Evolutionary conservation across 2,329 filamentous ascomycete species (phyloP).

Genomic region (Hortaea werneckii): DNA sequence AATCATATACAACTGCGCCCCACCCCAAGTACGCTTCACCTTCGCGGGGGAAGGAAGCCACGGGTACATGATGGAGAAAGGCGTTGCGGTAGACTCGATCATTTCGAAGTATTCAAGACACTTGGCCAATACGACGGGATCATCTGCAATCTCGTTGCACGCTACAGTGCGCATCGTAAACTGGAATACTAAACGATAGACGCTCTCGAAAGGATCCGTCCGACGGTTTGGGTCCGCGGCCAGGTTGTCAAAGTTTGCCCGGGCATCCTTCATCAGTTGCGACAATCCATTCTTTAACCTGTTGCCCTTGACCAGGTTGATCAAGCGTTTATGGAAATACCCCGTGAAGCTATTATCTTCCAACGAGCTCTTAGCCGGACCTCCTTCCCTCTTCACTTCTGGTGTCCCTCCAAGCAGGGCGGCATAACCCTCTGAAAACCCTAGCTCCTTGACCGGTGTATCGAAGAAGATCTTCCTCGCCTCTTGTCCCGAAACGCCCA

Average conservation of each 20-base stretch:
- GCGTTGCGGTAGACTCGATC: conserved; percentile 37
- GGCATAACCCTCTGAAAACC: conserved; percentile 35
- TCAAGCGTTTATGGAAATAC: conserved; percentile 19
- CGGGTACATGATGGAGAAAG: conserved; percentile 42
- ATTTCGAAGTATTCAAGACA: conserved; percentile 38
- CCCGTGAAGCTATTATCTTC: conserved; percentile 9
- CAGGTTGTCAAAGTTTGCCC: conserved; percentile 30
- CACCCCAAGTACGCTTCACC: conserved; percentile 35
- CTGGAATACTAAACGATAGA: conserved; percentile 45
- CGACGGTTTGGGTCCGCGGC: conserved; percentile 24
- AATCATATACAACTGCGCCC: conserved; percentile 39
- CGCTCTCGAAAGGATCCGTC: conserved; percentile 45
- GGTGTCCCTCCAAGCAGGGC: conserved; percentile 18
- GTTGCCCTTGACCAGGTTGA: conserved; percentile 18
- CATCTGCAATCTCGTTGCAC: conserved; percentile 43
- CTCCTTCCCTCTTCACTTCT: conserved; percentile 19
- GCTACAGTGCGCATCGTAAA: conserved; percentile 50
- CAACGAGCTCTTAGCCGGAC: conserved; percentile 9
- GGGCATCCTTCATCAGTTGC: conserved; percentile 34
- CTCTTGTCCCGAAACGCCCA: conserved; percentile 36
- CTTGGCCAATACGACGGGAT: conserved; percentile 32
- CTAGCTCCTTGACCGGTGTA: conserved; percentile 29
- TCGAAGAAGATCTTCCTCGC: conserved; percentile 38
- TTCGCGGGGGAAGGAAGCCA: conserved; percentile 39
- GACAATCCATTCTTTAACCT: conserved; percentile 27